Conservation (phyloP, 768 basidiomycete genomes). For the Lentinula aciculospora region DNA sequence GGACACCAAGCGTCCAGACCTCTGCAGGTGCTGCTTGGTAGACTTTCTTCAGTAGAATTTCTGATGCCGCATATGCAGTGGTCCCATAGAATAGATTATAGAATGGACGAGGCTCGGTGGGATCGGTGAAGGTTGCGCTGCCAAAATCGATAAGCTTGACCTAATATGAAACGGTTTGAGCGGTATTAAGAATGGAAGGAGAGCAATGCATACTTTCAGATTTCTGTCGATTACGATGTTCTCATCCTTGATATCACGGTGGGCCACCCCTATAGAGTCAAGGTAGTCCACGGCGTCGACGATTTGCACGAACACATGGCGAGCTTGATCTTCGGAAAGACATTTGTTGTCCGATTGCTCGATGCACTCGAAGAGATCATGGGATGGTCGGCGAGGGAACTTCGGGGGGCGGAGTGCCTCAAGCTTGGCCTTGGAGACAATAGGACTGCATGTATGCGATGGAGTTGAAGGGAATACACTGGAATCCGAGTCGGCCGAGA, state of each 20-base stretch:
- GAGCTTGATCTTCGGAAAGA: conserved; percentile 72
- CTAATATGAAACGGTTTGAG: conserved; percentile 25
- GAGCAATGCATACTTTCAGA: conserved; percentile 47
- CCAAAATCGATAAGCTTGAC: conserved; percentile 97
- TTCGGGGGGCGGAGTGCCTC: conserved; percentile 25
- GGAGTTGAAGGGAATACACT: conserved; percentile 13
- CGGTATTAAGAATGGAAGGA: not conserved
- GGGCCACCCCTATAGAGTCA: conserved; percentile 77
- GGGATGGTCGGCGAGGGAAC: conserved; percentile 69
- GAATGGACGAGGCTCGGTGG: conserved; percentile 52
- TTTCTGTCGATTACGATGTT: conserved; percentile 79
- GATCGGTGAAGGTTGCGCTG: conserved; percentile 74
- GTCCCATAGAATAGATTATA: conserved; percentile 88
- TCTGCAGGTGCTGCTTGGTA: conserved; percentile 95
- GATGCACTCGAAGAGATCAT: conserved; percentile 94
- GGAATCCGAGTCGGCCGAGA: conserved; percentile 36
- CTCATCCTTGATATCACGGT: conserved; percentile 97
- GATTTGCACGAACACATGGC: conserved; percentile 82
- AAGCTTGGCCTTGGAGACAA: conserved; percentile 9
- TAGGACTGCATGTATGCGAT: conserved; percentile 8
- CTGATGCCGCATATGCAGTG: conserved; percentile 92
- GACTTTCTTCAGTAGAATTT: conserved; percentile 81
- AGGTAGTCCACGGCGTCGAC: conserved; percentile 83
- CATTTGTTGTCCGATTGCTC: conserved; percentile 80
- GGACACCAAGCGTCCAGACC: conserved; percentile 93